Percentiles rank a stretch among this genome's conserved stretches.
These are phyloP conservation scores for Atkinsonella texensis DNA, from an alignment of 2,329 filamentous ascomycete species.

Conservation along the genomic window DNA sequence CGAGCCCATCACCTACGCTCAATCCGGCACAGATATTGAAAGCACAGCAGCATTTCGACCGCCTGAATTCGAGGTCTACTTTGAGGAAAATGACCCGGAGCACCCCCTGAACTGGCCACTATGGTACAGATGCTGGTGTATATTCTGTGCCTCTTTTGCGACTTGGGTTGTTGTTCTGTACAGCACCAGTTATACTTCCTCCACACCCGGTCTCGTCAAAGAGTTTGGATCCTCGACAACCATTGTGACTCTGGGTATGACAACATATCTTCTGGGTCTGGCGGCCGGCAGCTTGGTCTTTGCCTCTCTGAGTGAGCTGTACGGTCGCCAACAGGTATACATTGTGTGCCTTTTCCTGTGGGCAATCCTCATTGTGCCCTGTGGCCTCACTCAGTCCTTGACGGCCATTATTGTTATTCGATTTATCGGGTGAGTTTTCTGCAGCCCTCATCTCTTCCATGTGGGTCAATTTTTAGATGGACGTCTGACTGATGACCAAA, in stretches of 20 bases:
- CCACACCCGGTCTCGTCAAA: slow-evolving; percentile 53
- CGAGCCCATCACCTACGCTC: slow-evolving; percentile 33
- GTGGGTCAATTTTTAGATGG: neutral
- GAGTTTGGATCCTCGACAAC: slow-evolving; percentile 51
- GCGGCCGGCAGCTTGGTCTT: slow-evolving; percentile 60
- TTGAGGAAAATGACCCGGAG: slow-evolving; percentile 48
- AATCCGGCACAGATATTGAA: slow-evolving; percentile 29
- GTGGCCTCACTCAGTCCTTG: slow-evolving; percentile 56
- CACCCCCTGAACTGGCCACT: slow-evolving; percentile 61
- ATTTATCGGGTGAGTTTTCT: slow-evolving; percentile 50
- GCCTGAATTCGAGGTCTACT: slow-evolving; percentile 62
- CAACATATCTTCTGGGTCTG: slow-evolving; percentile 65
- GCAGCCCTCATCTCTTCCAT: neutral
- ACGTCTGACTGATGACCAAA: too few species aligned
- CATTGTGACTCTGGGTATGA: slow-evolving; percentile 62
- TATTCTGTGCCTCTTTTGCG: slow-evolving; percentile 33
- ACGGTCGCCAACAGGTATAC: slow-evolving; percentile 58
- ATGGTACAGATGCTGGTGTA: slow-evolving; percentile 29
- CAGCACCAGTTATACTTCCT: slow-evolving; percentile 67
- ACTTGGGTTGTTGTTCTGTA: slow-evolving; percentile 52
- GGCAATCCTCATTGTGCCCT: slow-evolving; percentile 57
- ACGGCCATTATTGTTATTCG: slow-evolving; percentile 57
- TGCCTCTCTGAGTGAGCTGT: slow-evolving; percentile 63
- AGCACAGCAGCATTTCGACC: slow-evolving; percentile 31
- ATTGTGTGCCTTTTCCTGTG: slow-evolving; percentile 52